Conservation (phyloP, 2,329 filamentous ascomycete species). For the Diaporthe batatas region DNA sequence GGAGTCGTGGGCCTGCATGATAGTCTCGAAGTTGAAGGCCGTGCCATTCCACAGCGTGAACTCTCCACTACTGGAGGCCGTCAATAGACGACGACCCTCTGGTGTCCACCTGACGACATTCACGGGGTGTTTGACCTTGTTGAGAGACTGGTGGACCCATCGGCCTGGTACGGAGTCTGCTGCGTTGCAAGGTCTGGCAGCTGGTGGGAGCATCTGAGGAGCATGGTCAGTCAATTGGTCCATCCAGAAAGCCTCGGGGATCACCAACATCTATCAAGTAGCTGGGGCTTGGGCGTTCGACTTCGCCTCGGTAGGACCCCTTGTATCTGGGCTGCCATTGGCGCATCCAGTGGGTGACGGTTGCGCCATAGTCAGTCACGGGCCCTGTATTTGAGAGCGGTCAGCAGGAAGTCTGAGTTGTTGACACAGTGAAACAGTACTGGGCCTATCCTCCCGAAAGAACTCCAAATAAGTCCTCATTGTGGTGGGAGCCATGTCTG, state of each 20-base stretch:
- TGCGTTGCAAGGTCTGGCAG: conserved; percentile 78
- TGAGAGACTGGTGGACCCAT: conserved; percentile 96
- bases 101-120: conserved; percentile 98
- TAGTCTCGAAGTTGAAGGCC: conserved; percentile 99
- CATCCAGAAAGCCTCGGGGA: not conserved
- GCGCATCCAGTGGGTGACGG: conserved; percentile 91
- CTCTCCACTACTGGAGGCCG: conserved; percentile 94
- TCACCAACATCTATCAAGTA: conserved; percentile 86
- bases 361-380: conserved; percentile 93
- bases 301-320: conserved; percentile 78
- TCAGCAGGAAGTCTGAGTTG: conserved; percentile 17
- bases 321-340: conserved; percentile 83
- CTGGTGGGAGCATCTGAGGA: conserved; percentile 84
- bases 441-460: conserved; percentile 13
- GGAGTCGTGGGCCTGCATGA: conserved; percentile 96
- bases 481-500: conserved; percentile 4
- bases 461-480: conserved; percentile 40
- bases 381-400: conserved; percentile 69
- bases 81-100: conserved; percentile 90
- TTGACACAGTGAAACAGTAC: conserved; percentile 37
- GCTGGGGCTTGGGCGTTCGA: conserved; percentile 87
- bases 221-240: conserved; percentile 42
- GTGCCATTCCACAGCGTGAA: conserved; percentile 99
- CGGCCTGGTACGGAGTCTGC: conserved; percentile 94
- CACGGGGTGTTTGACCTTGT: conserved; percentile 97